Base-by-base conservation (phyloP, 2,329 filamentous ascomycete genomes). In the Grosmannia serpens region DNA sequence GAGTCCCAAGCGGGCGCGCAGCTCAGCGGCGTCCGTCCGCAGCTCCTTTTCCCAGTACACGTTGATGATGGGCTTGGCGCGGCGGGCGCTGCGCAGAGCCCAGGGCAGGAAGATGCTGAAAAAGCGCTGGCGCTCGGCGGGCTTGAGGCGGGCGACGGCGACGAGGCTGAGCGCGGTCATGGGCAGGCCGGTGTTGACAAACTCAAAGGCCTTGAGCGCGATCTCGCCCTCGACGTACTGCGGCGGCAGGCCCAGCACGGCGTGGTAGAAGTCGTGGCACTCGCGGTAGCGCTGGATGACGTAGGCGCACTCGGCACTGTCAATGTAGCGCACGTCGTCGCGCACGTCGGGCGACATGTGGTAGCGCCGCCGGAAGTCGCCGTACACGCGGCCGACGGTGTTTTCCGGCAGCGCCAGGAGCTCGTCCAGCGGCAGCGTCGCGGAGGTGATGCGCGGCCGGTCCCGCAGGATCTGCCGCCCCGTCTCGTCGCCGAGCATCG, bases 281-380 rank as follows among this genome's bases (percentile, higher is more conserved):
- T 99, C 94, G 62, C 94, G 85, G 73, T 99, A 99, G 57, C 94
- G 84, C 76, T 97, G 94, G 88, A 99, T 95, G 22, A 97, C 94
- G 75, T 97, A 99, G 41, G 94, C 94, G 70, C 91, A 95, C 73
- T 99, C 94, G 65, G 88, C 86, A 69, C 97, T 86, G 71, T 97
- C 91, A 62, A 99, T 91, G 74, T 95, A 97, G 56, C 88, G 84
- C 47, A 99, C 94, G 2, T 73, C 70, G 47, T 86, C 78, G 52
- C 94, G 84, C 8, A 92, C 96, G 71, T 99, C 94, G 1, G 94
- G 94, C 10, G 88, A 88, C 17, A 99, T 92, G 61, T 89, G 89
- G 72, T 99, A 94, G 52, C 88, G 83, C 72, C 96, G 91, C n/a
- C 97, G 80, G 92, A 94, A 99, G 57, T 78, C 80, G 10, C 86